Base-by-base conservation (phyloP, 2,329 filamentous ascomycete genomes). In the Beauveria varroae region DNA sequence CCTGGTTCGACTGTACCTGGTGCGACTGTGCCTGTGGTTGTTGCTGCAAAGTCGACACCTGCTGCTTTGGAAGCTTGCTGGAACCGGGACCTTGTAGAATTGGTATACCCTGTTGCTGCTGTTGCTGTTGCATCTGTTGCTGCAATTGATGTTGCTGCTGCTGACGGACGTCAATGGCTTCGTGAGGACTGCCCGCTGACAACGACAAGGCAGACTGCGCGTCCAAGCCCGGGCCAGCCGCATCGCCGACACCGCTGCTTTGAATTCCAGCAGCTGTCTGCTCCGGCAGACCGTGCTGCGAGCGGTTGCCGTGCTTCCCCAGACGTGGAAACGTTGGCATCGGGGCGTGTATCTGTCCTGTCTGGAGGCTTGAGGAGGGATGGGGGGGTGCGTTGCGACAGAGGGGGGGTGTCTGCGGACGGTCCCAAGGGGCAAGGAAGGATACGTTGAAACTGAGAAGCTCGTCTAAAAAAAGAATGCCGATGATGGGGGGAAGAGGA, bases 241-340 rank as follows among this genome's bases (percentile, higher is more conserved):
- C 50, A 46, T 55, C 57, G 57, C 57, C 28, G 50, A 49, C 37
- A 28, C 46, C 57, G 57, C 28, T 57, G 20, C 43, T 54, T n/a
- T 60, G 57, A 14, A 50, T 50, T 40, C 28, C 57, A 24, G 44
- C 53, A 8, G 18, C 18, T 10, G n/a, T 3, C n/a, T 43, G 41
- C 41, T 43, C 41, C 20, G 16, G 41, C 5, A 83, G 76, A 65
- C 79, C 78, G 70, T 82, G 80, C 74, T 83, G 82, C 71, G 82
- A 82, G 68, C 80, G 80, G 69, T 81, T 82, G 76, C 76, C 79
- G 72, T 81, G 78, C 76, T 76, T 83, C 71, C 78, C 77, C 71
- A 82, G 73, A 70, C 80, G 80, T 74, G 76, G 75, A 73, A 83
- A 83, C 73, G 73, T 73, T 68, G 77, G 79, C 81, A 84, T 84